phyloP scores from a whole-genome alignment of 2,329 filamentous ascomycete species.

The Sporothrix pallida region DNA sequence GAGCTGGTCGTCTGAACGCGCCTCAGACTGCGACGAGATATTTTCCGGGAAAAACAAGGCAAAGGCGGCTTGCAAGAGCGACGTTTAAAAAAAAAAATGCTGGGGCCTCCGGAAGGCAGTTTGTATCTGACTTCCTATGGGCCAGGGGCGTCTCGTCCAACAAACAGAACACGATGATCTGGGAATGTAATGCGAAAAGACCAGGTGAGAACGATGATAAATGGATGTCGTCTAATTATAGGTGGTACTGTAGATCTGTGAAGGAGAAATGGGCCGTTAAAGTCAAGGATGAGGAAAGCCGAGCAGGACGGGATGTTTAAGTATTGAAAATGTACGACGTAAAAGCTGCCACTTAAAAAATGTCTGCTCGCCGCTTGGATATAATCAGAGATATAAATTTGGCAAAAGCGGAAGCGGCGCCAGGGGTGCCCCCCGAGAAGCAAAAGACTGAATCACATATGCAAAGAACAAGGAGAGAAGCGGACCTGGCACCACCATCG shows the following conservation, averaged over 20 bases:
- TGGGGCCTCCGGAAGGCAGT: too few relatives aligned
- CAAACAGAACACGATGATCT: not conserved
- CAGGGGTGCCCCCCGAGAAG: conserved; percentile 18
- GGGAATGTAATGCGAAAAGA: not conserved
- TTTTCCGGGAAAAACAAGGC: not conserved
- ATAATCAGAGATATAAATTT: too few relatives aligned
- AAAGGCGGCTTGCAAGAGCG: not conserved
- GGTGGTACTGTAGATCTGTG: not conserved
- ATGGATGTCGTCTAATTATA: too few relatives aligned
- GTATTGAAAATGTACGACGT: not conserved
- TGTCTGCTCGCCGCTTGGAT: conserved; percentile 6
- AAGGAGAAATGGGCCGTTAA: not conserved
- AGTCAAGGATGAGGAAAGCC: not conserved
- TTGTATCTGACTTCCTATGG: not conserved
- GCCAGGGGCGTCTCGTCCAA: not conserved
- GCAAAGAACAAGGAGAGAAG: conserved; percentile 27
- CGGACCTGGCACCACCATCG: not conserved
- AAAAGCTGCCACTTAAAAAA: not conserved
- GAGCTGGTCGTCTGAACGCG: not conserved
- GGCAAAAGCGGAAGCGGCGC: conserved; percentile 3
- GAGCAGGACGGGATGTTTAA: too few relatives aligned
- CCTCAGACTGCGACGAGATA: conserved; percentile 11
- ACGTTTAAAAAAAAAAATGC: not conserved
- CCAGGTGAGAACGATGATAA: not conserved
- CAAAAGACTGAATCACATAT: not conserved